A percentile compares a stretch with the other conserved stretches of the same genome.
phyloP scores from a whole-genome alignment of 2,329 filamentous ascomycete genomes.

The Fusarium nodosum region DNA sequence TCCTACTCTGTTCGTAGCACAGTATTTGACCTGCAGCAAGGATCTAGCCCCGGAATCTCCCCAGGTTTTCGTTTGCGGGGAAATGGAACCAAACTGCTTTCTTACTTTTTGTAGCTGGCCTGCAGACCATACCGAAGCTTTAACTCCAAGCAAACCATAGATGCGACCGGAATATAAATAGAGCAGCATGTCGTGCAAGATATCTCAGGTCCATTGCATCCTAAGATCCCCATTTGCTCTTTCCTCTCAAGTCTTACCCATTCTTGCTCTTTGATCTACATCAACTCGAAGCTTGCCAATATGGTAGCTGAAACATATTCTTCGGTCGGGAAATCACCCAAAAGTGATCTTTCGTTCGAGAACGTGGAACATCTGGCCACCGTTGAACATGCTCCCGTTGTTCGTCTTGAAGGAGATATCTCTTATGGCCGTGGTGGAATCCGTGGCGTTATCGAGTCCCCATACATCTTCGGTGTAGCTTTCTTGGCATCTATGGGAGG shows the following conservation, averaged over 20 bases:
- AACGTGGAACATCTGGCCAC: not conserved
- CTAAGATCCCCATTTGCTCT: not conserved
- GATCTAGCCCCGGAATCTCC: not conserved
- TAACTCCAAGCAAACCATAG: not conserved
- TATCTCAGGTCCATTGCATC: not conserved
- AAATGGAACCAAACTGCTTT: not conserved
- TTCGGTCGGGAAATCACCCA: not conserved
- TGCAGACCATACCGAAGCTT: not conserved
- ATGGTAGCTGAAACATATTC: not conserved
- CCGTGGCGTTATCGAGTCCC: constrained; percentile 1
- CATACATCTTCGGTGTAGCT: constrained; percentile 7
- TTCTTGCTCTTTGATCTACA: not conserved
- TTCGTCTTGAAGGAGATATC: not conserved
- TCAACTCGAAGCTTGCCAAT: not conserved
- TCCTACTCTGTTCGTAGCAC: too few relatives aligned
- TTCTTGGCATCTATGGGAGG: constrained; percentile 19
- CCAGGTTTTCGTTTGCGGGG: not conserved
- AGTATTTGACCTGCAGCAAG: not conserved
- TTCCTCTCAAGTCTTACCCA: not conserved
- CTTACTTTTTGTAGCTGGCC: not conserved
- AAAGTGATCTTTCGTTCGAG: not conserved
- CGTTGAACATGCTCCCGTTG: not conserved
- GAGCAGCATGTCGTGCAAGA: not conserved
- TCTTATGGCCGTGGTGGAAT: constrained; percentile 7
- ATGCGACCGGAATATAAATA: not conserved